Conservation (phyloP, 768 basidiomycete species). For the Rhizopogon vinicolor region DNA sequence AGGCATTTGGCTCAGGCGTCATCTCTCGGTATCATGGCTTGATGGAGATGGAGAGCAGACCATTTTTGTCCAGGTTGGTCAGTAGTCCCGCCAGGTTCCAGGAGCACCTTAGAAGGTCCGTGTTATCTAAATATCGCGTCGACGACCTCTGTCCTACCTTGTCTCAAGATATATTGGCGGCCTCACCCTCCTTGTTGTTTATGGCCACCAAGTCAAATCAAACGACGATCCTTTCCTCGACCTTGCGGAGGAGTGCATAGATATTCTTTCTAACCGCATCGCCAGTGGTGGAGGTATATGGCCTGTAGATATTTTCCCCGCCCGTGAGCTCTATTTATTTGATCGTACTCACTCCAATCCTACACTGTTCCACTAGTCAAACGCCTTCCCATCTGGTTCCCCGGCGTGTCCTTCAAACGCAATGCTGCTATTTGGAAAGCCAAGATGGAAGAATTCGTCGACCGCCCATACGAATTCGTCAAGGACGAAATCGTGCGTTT, state of each 20-base stretch:
- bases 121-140: constrained; percentile 20
- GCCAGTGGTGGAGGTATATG: constrained; percentile 39
- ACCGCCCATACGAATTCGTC: constrained; percentile 56
- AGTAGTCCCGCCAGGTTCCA: constrained; percentile 32
- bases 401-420: constrained; percentile 61
- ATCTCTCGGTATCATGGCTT: constrained; percentile 57
- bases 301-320: constrained; percentile 36
- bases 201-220: constrained; percentile 47
- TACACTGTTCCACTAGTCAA: constrained; percentile 30
- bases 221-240: constrained; percentile 36
- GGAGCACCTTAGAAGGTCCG: constrained; percentile 31
- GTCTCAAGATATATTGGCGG: constrained; percentile 44
- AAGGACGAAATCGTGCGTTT: constrained; percentile 55
- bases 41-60: constrained; percentile 50
- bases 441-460: constrained; percentile 59
- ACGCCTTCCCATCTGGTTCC: constrained; percentile 60
- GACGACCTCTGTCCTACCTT: constrained; percentile 33
- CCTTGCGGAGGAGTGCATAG: constrained; percentile 39
- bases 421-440: constrained; percentile 60
- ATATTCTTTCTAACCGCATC: constrained; percentile 38
- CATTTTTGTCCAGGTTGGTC: constrained; percentile 53
- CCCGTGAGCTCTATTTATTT: constrained; percentile 14
- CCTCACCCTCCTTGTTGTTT: constrained; percentile 54
- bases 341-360: neutral
- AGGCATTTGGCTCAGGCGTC: constrained; percentile 49